Evolutionary conservation across 2,329 filamentous ascomycete genomes (phyloP).

Genomic region (Setomelanomma holmii): DNA sequence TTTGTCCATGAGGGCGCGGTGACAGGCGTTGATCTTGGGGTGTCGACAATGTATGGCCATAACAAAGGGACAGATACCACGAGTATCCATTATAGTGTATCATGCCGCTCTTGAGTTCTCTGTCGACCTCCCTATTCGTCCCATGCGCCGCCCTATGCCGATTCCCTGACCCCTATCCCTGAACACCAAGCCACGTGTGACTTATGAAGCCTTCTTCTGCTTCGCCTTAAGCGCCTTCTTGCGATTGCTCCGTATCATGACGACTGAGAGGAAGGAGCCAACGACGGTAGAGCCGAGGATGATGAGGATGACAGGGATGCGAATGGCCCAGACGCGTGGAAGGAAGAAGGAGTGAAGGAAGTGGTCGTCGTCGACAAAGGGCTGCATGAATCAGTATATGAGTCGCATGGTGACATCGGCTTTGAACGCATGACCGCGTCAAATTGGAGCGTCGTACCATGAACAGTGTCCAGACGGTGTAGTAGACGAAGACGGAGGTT

Average conservation of each 20-base stretch:
- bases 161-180: neutral
- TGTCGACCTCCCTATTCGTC: neutral
- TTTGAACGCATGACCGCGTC: too few relatives aligned
- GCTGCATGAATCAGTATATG: conserved; percentile 61
- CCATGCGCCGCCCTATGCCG: conserved; percentile 14
- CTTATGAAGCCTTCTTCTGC: conserved; percentile 76
- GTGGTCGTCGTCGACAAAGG: conserved; percentile 95
- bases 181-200: conserved; percentile 7
- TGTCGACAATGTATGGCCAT: too few relatives aligned
- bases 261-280: conserved; percentile 91
- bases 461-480: conserved; percentile 95
- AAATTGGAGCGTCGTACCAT: conserved; percentile 73
- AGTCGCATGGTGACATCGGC: neutral
- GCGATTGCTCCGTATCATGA: conserved; percentile 98
- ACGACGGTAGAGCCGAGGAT: conserved; percentile 92
- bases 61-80: neutral
- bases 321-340: conserved; percentile 97
- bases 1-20: too few relatives aligned
- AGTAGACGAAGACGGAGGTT: conserved; percentile 82
- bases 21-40: too few relatives aligned
- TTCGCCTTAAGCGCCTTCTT: conserved; percentile 97
- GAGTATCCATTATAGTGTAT: neutral
- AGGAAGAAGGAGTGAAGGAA: conserved; percentile 94
- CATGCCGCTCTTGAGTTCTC: neutral
- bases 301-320: conserved; percentile 95